Percentiles rank a stretch among this genome's conserved stretches.
These are phyloP conservation scores for Apiotrichum laibachii DNA, from an alignment of 1,284 basidiomycete species.

Conservation along the genomic window DNA sequence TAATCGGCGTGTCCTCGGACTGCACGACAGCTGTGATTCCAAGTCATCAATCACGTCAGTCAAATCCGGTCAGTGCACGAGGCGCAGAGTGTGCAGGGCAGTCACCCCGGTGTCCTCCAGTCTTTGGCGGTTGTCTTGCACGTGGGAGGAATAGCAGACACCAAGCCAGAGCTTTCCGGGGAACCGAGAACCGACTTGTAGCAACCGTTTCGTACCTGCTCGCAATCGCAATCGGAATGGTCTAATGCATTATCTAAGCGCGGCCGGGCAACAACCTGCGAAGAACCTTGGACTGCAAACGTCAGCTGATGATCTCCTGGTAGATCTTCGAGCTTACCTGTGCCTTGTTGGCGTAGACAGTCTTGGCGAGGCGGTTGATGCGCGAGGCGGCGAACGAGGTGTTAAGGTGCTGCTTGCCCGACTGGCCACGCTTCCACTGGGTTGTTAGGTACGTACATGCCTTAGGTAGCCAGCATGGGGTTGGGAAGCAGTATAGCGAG, in stretches of 20 bases:
- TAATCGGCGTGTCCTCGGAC: too few species aligned
- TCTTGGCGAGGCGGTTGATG: slow-evolving; percentile 38
- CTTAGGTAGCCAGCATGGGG: not conserved
- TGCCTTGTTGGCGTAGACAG: slow-evolving; percentile 33
- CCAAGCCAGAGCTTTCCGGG: too few species aligned
- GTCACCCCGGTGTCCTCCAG: too few species aligned
- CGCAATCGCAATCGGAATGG: too few species aligned
- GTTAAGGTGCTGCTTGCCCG: slow-evolving; percentile 43
- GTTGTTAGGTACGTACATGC: not conserved
- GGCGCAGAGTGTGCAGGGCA: too few species aligned
- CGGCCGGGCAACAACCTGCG: slow-evolving; percentile 11
- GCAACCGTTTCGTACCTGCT: too few species aligned
- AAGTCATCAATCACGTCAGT: too few species aligned
- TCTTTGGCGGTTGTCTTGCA: too few species aligned
- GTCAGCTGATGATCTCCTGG: not conserved
- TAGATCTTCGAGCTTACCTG: slow-evolving; percentile 20
- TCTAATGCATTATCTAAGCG: slow-evolving; percentile 6
- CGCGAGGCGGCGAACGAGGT: slow-evolving; percentile 33
- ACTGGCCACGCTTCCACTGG: slow-evolving; percentile 23
- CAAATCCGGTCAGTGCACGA: too few species aligned
- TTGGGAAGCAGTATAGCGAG: not conserved
- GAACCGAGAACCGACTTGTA: too few species aligned
- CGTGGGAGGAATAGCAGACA: too few species aligned
- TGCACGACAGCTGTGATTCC: too few species aligned
- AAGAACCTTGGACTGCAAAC: slow-evolving; percentile 1